A percentile compares a stretch with the other conserved stretches of the same genome.
These are phyloP conservation scores for Verticillium longisporum DNA, from an alignment of 2,329 filamentous ascomycete genomes.

Conservation along the genomic window DNA sequence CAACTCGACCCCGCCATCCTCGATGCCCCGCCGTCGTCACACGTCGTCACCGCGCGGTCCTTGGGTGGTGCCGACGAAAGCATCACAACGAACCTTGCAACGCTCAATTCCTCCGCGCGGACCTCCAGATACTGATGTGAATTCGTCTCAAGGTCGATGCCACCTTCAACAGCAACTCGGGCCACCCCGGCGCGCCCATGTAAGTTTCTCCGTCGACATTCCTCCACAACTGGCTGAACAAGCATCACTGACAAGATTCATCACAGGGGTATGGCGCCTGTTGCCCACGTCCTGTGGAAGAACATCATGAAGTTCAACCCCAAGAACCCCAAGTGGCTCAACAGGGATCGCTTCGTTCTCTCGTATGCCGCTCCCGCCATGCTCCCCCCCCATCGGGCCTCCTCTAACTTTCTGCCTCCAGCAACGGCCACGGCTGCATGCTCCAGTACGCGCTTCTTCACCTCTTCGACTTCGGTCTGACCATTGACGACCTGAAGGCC, in stretches of 20 bases:
- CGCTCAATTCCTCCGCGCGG: background rate
- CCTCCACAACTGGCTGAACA: background rate
- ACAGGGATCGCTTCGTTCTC: conserved; percentile 97
- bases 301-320: conserved; percentile 99
- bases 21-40: conserved; percentile 9
- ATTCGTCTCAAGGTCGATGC: conserved; percentile 74
- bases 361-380: conserved; percentile 69
- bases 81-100: background rate
- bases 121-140: conserved; percentile 16
- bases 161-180: conserved; percentile 90
- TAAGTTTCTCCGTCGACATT: conserved; percentile 28
- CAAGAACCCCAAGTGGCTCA: conserved; percentile 95
- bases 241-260: background rate
- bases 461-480: conserved; percentile 83
- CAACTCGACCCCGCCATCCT: conserved; percentile 25
- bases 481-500: conserved; percentile 85
- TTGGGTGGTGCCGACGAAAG: background rate
- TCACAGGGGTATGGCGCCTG: conserved; percentile 74
- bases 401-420: conserved; percentile 28
- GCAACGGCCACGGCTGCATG: conserved; percentile 99
- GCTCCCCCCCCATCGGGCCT: background rate
- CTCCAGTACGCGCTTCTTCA: conserved; percentile 98
- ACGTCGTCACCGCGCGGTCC: background rate
- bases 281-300: conserved; percentile 96
- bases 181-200: conserved; percentile 98